These are phyloP conservation scores for Penicillium rolfsii DNA, from an alignment of 2,329 filamentous ascomycete genomes.

Conservation along the genomic window DNA sequence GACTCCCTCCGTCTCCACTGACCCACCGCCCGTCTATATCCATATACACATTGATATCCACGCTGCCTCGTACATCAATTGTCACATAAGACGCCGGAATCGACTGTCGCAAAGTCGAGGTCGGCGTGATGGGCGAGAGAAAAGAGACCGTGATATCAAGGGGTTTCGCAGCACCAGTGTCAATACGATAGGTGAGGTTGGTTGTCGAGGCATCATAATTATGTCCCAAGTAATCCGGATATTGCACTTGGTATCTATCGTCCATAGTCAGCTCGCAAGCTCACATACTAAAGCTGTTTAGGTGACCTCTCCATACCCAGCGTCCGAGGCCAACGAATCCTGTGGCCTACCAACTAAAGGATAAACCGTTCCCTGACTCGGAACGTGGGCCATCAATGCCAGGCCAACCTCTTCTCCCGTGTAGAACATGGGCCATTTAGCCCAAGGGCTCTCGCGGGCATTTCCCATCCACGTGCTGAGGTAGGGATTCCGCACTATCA, in stretches of 20 bases:
- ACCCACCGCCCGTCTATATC: constrained; percentile 80
- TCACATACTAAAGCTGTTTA: neutral
- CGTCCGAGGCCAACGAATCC: constrained; percentile 56
- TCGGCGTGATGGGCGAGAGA: constrained; percentile 78
- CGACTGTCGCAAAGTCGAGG: constrained; percentile 76
- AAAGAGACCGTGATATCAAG: constrained; percentile 65
- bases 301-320: constrained; percentile 40
- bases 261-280: constrained; percentile 8
- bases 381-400: constrained; percentile 64
- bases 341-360: constrained; percentile 68
- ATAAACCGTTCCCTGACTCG: constrained; percentile 63
- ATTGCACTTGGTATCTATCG: constrained; percentile 60
- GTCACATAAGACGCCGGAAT: constrained; percentile 81
- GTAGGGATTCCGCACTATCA: constrained; percentile 78
- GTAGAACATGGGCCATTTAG: constrained; percentile 85
- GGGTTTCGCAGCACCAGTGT: constrained; percentile 45
- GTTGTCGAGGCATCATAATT: constrained; percentile 72
- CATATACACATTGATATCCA: constrained; percentile 65
- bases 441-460: constrained; percentile 78
- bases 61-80: constrained; percentile 68
- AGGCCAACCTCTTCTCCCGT: constrained; percentile 71
- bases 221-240: constrained; percentile 62
- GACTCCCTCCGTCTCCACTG: constrained; percentile 70
- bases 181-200: constrained; percentile 67
- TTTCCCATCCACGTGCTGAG: constrained; percentile 72